Percentiles rank a stretch among this genome's conserved stretches.
phyloP scores from a whole-genome alignment of 148 eudicot species.

The Cornus kousa region DNA sequence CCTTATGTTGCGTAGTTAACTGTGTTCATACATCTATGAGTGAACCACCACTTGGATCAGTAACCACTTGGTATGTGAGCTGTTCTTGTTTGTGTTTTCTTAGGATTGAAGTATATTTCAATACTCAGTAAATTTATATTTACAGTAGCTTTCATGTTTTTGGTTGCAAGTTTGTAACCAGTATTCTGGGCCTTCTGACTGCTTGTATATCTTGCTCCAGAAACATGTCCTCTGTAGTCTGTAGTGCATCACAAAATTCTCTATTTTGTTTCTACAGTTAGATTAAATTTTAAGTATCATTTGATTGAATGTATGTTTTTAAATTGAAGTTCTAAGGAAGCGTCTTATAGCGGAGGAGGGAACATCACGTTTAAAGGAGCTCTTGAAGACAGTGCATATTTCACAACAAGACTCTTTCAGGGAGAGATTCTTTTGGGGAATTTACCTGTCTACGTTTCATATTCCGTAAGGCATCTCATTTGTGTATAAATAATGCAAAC shows the following conservation, averaged over 20 bases:
- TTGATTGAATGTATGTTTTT: conserved; percentile 13
- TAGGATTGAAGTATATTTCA: background rate
- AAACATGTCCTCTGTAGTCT: background rate
- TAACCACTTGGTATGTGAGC: background rate
- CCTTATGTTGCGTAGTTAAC: background rate
- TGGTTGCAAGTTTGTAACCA: background rate
- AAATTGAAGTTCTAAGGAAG: conserved; percentile 47
- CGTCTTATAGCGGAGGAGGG: conserved; percentile 88
- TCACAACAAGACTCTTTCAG: conserved; percentile 57
- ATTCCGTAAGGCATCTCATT: conserved; percentile 58
- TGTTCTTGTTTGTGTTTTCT: background rate
- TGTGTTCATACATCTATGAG: background rate
- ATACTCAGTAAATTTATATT: background rate
- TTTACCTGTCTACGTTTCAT: conserved; percentile 53
- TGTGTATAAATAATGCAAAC: background rate
- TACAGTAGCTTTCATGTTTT: background rate
- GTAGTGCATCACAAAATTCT: background rate
- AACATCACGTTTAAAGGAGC: conserved; percentile 65
- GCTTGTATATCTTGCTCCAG: background rate
- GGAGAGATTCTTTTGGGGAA: conserved; percentile 60
- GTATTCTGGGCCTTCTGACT: background rate
- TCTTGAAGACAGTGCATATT: conserved; percentile 43
- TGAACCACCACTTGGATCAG: background rate
- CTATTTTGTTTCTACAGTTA: conserved; percentile 5
- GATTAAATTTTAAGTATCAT: background rate